Conservation (phyloP, 108 stramenopile species). For the Nannochloropsis oceanica region DNA sequence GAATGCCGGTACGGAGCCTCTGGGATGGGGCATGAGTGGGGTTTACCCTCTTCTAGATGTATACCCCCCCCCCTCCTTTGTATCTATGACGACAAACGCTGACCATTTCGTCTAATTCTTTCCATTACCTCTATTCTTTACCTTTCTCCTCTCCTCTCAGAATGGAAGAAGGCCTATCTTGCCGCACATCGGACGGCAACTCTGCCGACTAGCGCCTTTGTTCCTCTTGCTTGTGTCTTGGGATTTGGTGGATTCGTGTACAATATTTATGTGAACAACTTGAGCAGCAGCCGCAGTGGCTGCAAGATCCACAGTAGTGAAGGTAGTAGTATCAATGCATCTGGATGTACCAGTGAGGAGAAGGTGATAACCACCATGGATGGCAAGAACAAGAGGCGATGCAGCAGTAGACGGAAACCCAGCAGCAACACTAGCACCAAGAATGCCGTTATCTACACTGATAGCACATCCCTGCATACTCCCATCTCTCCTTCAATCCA, state of each 20-base stretch:
- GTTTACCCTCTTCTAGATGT: too few relatives aligned
- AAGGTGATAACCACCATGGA: neutral
- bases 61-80: too few relatives aligned
- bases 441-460: too few relatives aligned
- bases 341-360: neutral
- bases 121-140: neutral
- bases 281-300: neutral
- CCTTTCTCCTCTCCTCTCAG: neutral
- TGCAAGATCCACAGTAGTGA: neutral
- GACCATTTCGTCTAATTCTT: too few relatives aligned
- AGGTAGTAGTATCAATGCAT: neutral
- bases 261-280: neutral
- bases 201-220: neutral
- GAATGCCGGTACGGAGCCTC: too few relatives aligned
- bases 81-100: too few relatives aligned
- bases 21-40: too few relatives aligned
- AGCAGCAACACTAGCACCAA: too few relatives aligned
- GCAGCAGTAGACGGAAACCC: too few relatives aligned
- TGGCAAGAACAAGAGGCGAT: neutral
- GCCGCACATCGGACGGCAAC: neutral
- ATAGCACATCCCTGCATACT: too few relatives aligned
- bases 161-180: neutral
- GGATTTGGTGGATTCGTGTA: neutral
- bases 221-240: too few relatives aligned
- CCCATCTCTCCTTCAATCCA: too few relatives aligned